Conservation (phyloP, 345 rosid species). For the Xanthoceras sorbifolium region DNA sequence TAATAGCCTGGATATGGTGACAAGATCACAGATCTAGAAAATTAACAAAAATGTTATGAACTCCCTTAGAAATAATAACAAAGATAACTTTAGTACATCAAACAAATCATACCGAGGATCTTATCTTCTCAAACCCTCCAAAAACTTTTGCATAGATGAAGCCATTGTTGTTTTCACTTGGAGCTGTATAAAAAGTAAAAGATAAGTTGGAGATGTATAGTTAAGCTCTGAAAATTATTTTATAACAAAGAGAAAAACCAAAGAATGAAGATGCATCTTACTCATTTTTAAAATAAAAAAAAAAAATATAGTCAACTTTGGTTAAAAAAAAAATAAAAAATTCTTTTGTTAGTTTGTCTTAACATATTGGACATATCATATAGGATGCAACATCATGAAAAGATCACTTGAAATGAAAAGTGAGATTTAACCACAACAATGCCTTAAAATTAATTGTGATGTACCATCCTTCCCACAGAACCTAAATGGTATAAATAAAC, state of each 20-base stretch:
- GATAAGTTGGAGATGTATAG: slow-evolving; percentile 15
- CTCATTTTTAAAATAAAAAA: slow-evolving; percentile 12
- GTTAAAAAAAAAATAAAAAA: no score
- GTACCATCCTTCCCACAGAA: not conserved
- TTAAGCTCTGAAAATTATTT: slow-evolving; percentile 1
- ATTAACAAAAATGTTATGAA: slow-evolving; percentile 55
- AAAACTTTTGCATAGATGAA: slow-evolving; percentile 90
- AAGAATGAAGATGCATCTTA: slow-evolving; percentile 6
- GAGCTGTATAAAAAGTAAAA: slow-evolving; percentile 46
- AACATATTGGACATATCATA: not conserved
- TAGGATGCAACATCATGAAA: not conserved
- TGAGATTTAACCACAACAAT: not conserved
- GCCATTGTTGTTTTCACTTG: slow-evolving; percentile 55
- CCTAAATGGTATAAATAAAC: not conserved
- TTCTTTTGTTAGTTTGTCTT: not conserved
- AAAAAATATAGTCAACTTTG: not conserved
- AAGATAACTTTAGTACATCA: slow-evolving; percentile 12
- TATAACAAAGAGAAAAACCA: slow-evolving; percentile 2
- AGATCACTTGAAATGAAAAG: not conserved
- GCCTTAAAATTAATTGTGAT: not conserved
- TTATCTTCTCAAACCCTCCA: slow-evolving; percentile 93
- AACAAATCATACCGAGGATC: slow-evolving; percentile 71
- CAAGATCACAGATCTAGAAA: slow-evolving; percentile 99
- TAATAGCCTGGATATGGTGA: slow-evolving; percentile 97
- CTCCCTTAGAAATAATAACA: slow-evolving; percentile 16